Base-by-base conservation (phyloP, 2,329 filamentous ascomycete genomes). In the Cercospora sp. region DNA sequence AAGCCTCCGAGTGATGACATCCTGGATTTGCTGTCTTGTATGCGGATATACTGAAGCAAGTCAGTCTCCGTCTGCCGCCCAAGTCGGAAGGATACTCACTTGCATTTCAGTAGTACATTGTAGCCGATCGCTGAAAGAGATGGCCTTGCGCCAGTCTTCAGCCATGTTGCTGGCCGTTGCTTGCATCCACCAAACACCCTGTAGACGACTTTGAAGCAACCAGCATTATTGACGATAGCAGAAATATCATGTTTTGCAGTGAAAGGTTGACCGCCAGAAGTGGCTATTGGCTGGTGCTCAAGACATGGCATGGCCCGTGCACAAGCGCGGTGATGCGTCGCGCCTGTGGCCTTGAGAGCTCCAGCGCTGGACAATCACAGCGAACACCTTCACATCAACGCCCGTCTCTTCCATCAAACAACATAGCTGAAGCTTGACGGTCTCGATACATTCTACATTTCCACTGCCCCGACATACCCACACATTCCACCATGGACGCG, bases 401-500 rank as follows among this genome's bases (percentile, higher is more conserved):
- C 43, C 61, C 49, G 45, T 28, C 32, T 60, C 57, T 34, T 28
- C 45, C 55, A 61, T 59, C 55, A 7, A 21, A 28, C 16, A 32
- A 4, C 12, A 21, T 30, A 37, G 13, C 21, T 10, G 9, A n/a
- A 2, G 37, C 49, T 12, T 30, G 55, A 24, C 28, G 3, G 1
- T 2, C 5, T 6, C 8, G 49, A 53, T 28, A 5, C 57, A 40
- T 30, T 49, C 49, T 18, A 3, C 59, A 60, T 32, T 40, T 28
- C 2, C 24, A 64, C 53, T 12, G 18, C 30, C 43, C 34, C 18
- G n/a, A 26, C 34, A 26, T 45, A 63, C 53, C 32, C 21, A 64
- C 43, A 59, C 32, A 64, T 34, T 65, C 61, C 66, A 81, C 71
- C 70, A 99, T 99, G 95, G 93, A 99, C 82, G 88, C 92, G 76